Conservation (phyloP, 805 yeast genomes). For the Ogataea nonfermentans region DNA sequence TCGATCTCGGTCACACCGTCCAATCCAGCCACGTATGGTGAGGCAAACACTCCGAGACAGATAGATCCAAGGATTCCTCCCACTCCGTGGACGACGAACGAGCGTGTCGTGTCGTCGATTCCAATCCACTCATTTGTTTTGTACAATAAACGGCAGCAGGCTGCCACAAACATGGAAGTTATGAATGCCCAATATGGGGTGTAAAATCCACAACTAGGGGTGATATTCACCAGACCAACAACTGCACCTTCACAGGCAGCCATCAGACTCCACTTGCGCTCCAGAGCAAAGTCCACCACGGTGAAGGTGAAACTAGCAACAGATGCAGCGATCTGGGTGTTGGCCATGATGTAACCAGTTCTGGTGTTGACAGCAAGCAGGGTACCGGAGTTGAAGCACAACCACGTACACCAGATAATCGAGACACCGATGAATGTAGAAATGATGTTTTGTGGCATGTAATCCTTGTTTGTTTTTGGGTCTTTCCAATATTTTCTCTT, state of each 20-base stretch:
- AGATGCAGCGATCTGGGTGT: conserved; percentile 52
- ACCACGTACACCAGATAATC: conserved; percentile 49
- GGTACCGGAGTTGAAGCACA: conserved; percentile 48
- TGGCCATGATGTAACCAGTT: conserved; percentile 46
- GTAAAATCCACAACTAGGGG: conserved; percentile 46
- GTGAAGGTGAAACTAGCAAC: conserved; percentile 46
- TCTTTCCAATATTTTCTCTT: conserved; percentile 36
- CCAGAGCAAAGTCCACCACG: conserved; percentile 38
- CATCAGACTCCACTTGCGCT: conserved; percentile 39
- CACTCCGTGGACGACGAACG: conserved; percentile 46
- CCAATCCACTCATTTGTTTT: conserved; percentile 40
- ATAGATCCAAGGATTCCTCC: conserved; percentile 48
- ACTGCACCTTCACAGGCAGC: conserved; percentile 48
- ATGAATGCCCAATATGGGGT: conserved; percentile 48
- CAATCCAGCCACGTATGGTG: conserved; percentile 41
- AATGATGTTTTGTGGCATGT: conserved; percentile 37
- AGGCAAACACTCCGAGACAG: conserved; percentile 45
- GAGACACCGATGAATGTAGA: conserved; percentile 44
- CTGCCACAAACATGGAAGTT: conserved; percentile 40
- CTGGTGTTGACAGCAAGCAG: conserved; percentile 39
- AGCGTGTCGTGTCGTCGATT: conserved; percentile 45
- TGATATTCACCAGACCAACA: conserved; percentile 45
- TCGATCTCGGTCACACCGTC: conserved; percentile 43
- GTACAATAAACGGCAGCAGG: conserved; percentile 36
- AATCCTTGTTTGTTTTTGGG: conserved; percentile 30